Conservation (phyloP, 129 eudicot species). For the Pulicaria dysenterica region DNA sequence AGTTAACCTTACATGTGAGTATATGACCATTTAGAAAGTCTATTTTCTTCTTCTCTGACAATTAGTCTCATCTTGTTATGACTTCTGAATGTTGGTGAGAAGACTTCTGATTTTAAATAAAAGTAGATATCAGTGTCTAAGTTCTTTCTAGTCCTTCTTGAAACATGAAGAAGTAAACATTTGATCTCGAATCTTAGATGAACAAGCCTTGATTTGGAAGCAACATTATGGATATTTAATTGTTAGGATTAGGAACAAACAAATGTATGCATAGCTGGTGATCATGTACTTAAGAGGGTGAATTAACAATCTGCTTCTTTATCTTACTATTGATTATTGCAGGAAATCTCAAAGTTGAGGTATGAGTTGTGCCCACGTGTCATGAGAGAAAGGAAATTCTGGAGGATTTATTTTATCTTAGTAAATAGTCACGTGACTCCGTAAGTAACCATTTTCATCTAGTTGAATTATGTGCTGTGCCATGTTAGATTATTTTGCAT, state of each 20-base stretch:
- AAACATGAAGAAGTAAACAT: not conserved
- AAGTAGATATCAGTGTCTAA: not conserved
- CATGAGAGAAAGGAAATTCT: conserved; percentile 91
- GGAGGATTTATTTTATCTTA: conserved; percentile 88
- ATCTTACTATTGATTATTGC: conserved; percentile 27
- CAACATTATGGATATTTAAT: conserved; percentile 18
- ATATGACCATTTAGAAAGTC: not conserved
- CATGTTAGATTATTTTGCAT: no score
- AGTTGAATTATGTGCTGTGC: not conserved
- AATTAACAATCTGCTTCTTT: not conserved
- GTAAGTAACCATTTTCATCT: conserved; percentile 49
- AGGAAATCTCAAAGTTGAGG: conserved; percentile 89
- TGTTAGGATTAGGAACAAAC: not conserved
- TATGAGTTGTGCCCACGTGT: conserved; percentile 90
- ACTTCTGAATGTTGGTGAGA: not conserved
- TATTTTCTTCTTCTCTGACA: conserved; percentile 6
- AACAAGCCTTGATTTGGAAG: not conserved
- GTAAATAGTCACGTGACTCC: conserved; percentile 82
- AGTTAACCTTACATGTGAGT: not conserved
- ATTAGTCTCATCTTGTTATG: not conserved
- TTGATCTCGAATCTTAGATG: not conserved
- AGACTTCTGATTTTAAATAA: conserved; percentile 16
- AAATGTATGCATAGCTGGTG: not conserved
- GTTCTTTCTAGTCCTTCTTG: not conserved
- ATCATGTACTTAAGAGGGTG: not conserved